Percentiles rank a stretch among this genome's conserved stretches.
Conservation (phyloP, 1,284 basidiomycete genomes). For the Volvariella surrecta region DNA sequence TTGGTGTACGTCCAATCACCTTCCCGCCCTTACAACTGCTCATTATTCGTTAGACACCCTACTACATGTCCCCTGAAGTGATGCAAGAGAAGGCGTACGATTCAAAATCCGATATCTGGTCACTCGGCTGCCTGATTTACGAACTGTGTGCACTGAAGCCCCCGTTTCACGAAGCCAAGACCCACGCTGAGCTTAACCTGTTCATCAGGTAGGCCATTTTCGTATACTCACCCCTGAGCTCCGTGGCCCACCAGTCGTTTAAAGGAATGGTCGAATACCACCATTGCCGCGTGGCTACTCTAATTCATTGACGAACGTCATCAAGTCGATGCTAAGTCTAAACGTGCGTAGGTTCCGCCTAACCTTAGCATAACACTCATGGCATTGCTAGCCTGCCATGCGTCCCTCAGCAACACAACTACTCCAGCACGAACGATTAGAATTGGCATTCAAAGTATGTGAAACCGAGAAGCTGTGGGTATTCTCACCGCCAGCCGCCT, state of each 20-base stretch:
- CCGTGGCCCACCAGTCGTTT: background rate
- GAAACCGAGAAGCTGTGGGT: constrained; percentile 74
- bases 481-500: background rate
- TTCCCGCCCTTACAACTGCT: constrained; percentile 1
- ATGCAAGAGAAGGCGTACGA: constrained; percentile 96
- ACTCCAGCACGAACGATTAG: constrained; percentile 68
- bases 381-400: constrained; percentile 57
- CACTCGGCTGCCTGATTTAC: constrained; percentile 91
- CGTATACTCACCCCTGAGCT: background rate
- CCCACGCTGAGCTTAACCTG: constrained; percentile 76
- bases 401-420: constrained; percentile 75
- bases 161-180: constrained; percentile 87
- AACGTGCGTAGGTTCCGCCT: constrained; percentile 45
- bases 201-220: constrained; percentile 55
- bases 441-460: constrained; percentile 63
- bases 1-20: constrained; percentile 59
- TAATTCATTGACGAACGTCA: constrained; percentile 58
- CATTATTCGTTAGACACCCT: constrained; percentile 65
- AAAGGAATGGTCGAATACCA: constrained; percentile 77
- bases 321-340: constrained; percentile 81
- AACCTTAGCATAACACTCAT: background rate
- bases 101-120: constrained; percentile 98
- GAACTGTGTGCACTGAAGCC: constrained; percentile 91
- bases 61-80: constrained; percentile 98
- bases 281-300: constrained; percentile 80